Base-by-base conservation (phyloP, 306 rosid species). In the Quercus robur region DNA sequence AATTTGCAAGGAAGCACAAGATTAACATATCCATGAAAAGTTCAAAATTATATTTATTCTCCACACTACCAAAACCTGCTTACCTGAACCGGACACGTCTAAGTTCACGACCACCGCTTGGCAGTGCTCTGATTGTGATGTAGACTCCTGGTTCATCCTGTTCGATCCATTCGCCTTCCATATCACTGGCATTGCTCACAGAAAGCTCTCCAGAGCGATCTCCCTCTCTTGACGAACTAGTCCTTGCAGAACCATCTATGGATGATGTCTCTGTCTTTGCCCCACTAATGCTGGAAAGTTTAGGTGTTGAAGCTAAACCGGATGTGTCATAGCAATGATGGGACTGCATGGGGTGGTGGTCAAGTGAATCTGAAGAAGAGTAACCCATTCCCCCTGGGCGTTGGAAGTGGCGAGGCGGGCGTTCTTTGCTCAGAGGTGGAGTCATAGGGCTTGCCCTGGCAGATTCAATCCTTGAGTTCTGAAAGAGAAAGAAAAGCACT, bases 131-230 rank as follows among this genome's bases (percentile, higher is more conserved):
- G 78, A 95, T 90, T 26, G 99, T 95, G 90, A 95, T 95, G 87
- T 95, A 95, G 38, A 95, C 98, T 71, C 99, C 99, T 0, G 98
- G 97, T 83, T 93, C 99, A 75, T 93, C 99, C 87, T 93, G 92
- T 72, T 95, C 99, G 38, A 93, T 94, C 98, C 99, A 95, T 81
- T 95, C 99, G 10, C 97, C 85, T 85, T 95, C 99, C 94, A 90
- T 82, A 80, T 95, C 99, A 88, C 99, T 95, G 82, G 93, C 97
- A 78, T 93, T 91, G 89, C 99, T 95, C 82, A 88, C 63, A 26
- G 99, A 95, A 74, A 93, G 89, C 87, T 95, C 98, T 13, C 92
- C 96, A 0, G 99, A 95, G 78, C 75, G 90, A 78, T 93, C 97
- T 73, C 75, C 97, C 78, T 95, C 98, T 77, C 84, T 86, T 17